Conservation (phyloP, 371 early-diverging fungal genomes). For the Circinella umbellata region DNA sequence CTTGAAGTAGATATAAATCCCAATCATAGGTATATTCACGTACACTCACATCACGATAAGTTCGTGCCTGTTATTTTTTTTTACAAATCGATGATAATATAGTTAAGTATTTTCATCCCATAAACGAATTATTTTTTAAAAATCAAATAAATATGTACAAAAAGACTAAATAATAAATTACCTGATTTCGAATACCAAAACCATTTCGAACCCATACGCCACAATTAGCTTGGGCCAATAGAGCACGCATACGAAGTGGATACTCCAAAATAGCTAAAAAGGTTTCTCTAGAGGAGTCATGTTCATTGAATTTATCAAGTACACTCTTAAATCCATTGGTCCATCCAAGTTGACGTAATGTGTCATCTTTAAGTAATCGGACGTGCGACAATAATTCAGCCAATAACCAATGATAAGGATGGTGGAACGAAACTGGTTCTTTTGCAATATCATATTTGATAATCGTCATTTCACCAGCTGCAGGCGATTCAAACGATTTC, state of each 20-base stretch:
- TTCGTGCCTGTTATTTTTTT: constrained; percentile 59
- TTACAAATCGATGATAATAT: no score
- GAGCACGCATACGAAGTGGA: constrained; percentile 71
- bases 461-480: constrained; percentile 47
- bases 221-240: constrained; percentile 89
- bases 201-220: constrained; percentile 97
- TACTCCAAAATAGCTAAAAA: constrained; percentile 70
- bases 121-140: neutral
- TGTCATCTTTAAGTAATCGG: constrained; percentile 58
- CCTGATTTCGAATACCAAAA: constrained; percentile 69
- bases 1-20: constrained; percentile 87
- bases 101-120: constrained; percentile 1
- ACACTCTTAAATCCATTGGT: constrained; percentile 57
- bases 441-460: constrained; percentile 69
- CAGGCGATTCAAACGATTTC: constrained; percentile 32
- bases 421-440: constrained; percentile 83
- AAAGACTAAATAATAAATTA: constrained; percentile 14
- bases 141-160: no score
- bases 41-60: constrained; percentile 79
- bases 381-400: constrained; percentile 79
- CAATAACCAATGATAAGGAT: constrained; percentile 92
- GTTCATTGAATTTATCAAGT: constrained; percentile 38
- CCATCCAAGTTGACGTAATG: constrained; percentile 58
- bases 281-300: constrained; percentile 20
- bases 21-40: constrained; percentile 90